Base-by-base conservation (phyloP, 2,329 filamentous ascomycete genomes). In the Drechmeria coniospora region DNA sequence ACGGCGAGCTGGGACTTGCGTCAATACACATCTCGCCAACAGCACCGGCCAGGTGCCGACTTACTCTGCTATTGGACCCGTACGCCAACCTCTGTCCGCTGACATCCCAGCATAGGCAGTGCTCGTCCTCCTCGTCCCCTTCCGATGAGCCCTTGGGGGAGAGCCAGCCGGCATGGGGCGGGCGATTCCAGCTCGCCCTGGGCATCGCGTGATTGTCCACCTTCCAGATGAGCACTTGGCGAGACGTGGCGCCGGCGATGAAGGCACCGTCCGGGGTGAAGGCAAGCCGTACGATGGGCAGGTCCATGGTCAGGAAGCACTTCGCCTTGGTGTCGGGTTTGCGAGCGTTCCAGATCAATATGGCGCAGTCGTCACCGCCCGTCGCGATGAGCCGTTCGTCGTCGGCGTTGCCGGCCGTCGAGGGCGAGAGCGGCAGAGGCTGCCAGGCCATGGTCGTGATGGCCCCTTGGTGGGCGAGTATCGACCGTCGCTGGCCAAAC, bases 231-330 rank as follows among this genome's bases (percentile, higher is more conserved):
- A 74, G 49, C 10, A 76, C 66, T 31, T 59, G 61, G 19, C 64
- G 61, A 13, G 59, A 59, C 1, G 70, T 74, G 5, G 68, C 71
- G 4, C 68, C 70, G 1, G 72, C 72, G 28, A 77, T 63, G 37
- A 73, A 74, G 13, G 61, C 62, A 2, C 72, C 72, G 33, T 75
- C 69, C 0, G 72, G 71, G 1, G 69, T 74, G 34, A 76, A 75
- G 1, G 71, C 59, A 2, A 76, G 53, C 15, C 64, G 63, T 22
- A 72, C 61, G 24, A 75, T 65, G 6, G 67, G 61, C 1, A 57
- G 55, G 15, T 63, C 60, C 64, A 76, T 74, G 0, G 65, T 74
- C 52, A 75, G 63, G 30, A 66, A 69, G 35, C 62, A 68, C 34
- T 65, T 68, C 1, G 68, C 53, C 38, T 68, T 71, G 36, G 56